Evolutionary conservation across 2,329 filamentous ascomycete genomes (phyloP).

Genomic region (Fusarium illudens): DNA sequence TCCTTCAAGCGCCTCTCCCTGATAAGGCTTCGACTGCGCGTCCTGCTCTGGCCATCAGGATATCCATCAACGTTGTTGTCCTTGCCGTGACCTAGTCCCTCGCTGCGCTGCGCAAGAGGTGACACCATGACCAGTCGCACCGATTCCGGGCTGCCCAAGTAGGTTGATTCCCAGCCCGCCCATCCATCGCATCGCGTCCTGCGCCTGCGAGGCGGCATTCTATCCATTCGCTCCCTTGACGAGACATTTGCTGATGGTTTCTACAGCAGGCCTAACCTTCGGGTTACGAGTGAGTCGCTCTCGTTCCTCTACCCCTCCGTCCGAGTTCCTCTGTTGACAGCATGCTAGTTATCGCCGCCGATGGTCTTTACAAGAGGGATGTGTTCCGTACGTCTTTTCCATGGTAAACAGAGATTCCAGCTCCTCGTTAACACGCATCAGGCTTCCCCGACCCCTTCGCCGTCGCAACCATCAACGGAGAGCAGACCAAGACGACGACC

Average conservation of each 20-base stretch:
- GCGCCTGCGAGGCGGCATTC: not conserved
- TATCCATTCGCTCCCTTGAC: not conserved
- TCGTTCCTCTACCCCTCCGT: conserved; percentile 32
- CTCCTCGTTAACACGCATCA: conserved; percentile 53
- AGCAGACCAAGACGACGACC: conserved; percentile 97
- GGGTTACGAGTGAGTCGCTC: conserved; percentile 82
- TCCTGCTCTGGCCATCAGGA: conserved; percentile 25
- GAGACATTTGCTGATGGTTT: conserved; percentile 43
- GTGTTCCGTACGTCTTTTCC: conserved; percentile 83
- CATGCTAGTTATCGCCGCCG: conserved; percentile 89
- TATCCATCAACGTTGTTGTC: conserved; percentile 25
- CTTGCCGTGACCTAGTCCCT: conserved; percentile 40
- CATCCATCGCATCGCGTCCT: conserved; percentile 23
- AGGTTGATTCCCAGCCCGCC: conserved; percentile 35
- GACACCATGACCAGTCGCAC: conserved; percentile 48
- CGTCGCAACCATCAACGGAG: conserved; percentile 94
- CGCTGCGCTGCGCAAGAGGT: conserved; percentile 41
- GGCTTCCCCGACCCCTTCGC: conserved; percentile 98
- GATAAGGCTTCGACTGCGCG: conserved; percentile 31
- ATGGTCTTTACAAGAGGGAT: conserved; percentile 98
- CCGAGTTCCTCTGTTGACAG: conserved; percentile 48
- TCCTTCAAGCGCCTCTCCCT: conserved; percentile 24
- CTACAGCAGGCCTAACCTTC: conserved; percentile 81
- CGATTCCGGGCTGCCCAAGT: conserved; percentile 50
- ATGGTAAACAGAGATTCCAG: not conserved